A percentile compares a stretch with the other conserved stretches of the same genome.
These are phyloP conservation scores for Sambucus nigra DNA, from an alignment of 129 eudicot genomes.

Conservation along the genomic window DNA sequence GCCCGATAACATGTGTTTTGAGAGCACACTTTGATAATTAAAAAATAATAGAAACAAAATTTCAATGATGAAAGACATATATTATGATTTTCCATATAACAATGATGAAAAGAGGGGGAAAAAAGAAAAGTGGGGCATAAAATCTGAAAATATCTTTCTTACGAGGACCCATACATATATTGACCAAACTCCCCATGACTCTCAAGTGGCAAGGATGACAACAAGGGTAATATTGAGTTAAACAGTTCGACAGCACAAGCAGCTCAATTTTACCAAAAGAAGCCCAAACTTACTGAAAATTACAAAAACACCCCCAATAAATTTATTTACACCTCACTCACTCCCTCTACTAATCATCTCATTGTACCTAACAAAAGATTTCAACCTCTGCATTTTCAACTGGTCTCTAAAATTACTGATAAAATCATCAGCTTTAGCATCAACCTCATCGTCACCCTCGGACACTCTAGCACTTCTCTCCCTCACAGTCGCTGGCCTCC, in stretches of 20 bases:
- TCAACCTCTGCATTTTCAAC: slow-evolving; percentile 82
- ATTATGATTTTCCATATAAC: too few relatives aligned
- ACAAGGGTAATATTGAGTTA: neutral
- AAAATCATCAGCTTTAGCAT: slow-evolving; percentile 82
- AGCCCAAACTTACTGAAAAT: slow-evolving; percentile 13
- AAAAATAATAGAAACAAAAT: too few relatives aligned
- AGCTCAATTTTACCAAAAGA: slow-evolving; percentile 5
- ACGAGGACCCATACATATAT: too few relatives aligned
- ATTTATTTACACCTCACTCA: slow-evolving; percentile 15
- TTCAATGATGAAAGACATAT: too few relatives aligned
- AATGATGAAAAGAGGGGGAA: too few relatives aligned
- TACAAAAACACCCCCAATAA: slow-evolving; percentile 1
- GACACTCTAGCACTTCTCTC: slow-evolving; percentile 32
- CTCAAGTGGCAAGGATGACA: neutral
- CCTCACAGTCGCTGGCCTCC: slow-evolving; percentile 71
- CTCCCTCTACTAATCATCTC: slow-evolving; percentile 56
- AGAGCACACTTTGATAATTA: too few relatives aligned
- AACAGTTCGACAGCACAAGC: neutral
- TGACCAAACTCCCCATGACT: neutral
- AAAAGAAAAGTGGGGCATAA: neutral
- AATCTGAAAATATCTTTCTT: neutral
- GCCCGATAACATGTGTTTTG: too few relatives aligned
- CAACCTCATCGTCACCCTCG: slow-evolving; percentile 61
- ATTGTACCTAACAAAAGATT: slow-evolving; percentile 75
- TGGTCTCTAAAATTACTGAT: slow-evolving; percentile 76